Evolutionary conservation across 2,329 filamentous ascomycete genomes (phyloP).

Genomic region (Coleophoma crateriformis): DNA sequence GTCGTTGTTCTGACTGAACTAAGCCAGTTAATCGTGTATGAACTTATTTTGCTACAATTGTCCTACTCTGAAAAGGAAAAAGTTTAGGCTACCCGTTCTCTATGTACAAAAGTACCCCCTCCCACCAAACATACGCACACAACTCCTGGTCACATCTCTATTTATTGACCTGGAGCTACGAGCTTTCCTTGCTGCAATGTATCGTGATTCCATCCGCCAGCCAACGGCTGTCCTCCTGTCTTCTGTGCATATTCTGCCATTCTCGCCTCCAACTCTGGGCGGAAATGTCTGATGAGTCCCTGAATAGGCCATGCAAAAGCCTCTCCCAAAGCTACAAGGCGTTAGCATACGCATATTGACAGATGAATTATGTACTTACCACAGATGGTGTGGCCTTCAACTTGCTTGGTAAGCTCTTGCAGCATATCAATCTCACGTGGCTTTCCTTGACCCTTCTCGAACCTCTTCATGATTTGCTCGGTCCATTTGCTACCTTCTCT

Average conservation of each 20-base stretch:
- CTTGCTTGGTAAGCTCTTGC: constrained; percentile 98
- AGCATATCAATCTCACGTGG: constrained; percentile 98
- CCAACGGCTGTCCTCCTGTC: constrained; percentile 68
- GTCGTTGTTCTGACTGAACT: too few species aligned
- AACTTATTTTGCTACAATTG: too few species aligned
- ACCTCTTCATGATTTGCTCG: constrained; percentile 96
- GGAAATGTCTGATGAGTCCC: constrained; percentile 96
- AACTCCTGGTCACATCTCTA: neutral
- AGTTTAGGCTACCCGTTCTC: too few species aligned
- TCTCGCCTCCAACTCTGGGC: constrained; percentile 87
- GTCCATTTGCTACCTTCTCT: constrained; percentile 99
- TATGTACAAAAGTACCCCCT: too few species aligned
- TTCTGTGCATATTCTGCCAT: constrained; percentile 75
- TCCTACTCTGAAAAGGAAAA: too few species aligned
- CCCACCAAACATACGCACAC: too few species aligned
- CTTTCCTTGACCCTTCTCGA: constrained; percentile 84
- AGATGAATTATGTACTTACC: constrained; percentile 47
- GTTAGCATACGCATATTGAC: neutral
- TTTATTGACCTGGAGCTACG: constrained; percentile 84
- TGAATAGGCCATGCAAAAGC: constrained; percentile 98
- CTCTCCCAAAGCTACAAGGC: constrained; percentile 71
- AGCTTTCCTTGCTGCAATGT: constrained; percentile 73
- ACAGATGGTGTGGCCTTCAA: constrained; percentile 98
- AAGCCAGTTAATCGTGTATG: too few species aligned
- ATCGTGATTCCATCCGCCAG: constrained; percentile 82